A percentile compares a stretch with the other conserved stretches of the same genome.
Conservation (phyloP, 345 rosid genomes). For the Lagerstroemia speciosa region DNA sequence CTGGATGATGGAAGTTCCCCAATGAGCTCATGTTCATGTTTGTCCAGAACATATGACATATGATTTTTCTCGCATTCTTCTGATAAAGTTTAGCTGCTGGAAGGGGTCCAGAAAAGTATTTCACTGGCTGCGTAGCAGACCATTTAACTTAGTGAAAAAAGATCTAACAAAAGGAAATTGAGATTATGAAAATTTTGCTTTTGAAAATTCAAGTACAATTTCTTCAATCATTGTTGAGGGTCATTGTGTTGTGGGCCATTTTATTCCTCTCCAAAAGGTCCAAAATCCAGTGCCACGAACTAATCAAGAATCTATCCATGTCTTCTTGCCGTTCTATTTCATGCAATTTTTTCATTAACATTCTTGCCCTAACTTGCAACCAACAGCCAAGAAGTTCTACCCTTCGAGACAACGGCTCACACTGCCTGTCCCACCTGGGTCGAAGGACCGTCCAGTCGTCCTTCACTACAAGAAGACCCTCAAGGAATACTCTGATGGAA, state of each 20-base stretch:
- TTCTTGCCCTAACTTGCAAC: slow-evolving; percentile 4
- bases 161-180: not conserved
- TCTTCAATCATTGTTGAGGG: not conserved
- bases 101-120: too few species aligned
- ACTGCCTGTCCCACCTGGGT: slow-evolving; percentile 64
- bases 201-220: not conserved
- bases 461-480: slow-evolving; percentile 64
- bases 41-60: not conserved
- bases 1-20: not conserved
- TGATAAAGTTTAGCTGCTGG: too few species aligned
- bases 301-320: not conserved
- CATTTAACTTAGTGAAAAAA: too few species aligned
- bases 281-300: not conserved
- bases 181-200: not conserved
- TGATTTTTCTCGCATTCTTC: too few species aligned
- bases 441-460: slow-evolving; percentile 60
- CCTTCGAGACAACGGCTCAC: slow-evolving; percentile 97
- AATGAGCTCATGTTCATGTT: not conserved
- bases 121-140: too few species aligned
- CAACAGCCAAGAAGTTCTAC: slow-evolving; percentile 74
- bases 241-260: not conserved
- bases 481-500: slow-evolving; percentile 61
- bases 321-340: not conserved
- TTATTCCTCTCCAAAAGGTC: not conserved
- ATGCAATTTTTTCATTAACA: not conserved